Evolutionary conservation across 805 yeast species (phyloP).

Genomic region (Saccharomycopsis fibuligera): DNA sequence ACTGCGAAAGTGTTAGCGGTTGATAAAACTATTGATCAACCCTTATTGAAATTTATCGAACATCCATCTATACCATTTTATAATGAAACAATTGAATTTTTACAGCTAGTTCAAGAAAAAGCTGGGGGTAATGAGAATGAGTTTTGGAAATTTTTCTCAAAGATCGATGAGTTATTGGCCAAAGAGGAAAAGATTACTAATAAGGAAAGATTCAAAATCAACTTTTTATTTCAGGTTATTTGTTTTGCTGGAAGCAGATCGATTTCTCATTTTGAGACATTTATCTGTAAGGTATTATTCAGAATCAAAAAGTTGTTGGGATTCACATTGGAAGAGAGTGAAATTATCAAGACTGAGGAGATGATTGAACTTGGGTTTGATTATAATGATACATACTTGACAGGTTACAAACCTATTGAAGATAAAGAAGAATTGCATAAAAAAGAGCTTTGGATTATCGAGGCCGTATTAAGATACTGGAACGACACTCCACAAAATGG

Average conservation of each 20-base stretch:
- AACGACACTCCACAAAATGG: conserved; percentile 59
- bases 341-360: background rate
- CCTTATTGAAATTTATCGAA: conserved; percentile 24
- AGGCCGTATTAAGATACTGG: conserved; percentile 60
- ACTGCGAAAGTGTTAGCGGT: conserved; percentile 2
- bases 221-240: conserved; percentile 61
- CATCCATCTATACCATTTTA: conserved; percentile 30
- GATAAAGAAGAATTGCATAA: conserved; percentile 24
- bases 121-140: conserved; percentile 25
- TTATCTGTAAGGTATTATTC: conserved; percentile 35
- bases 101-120: conserved; percentile 7
- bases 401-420: background rate
- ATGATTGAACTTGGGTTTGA: background rate
- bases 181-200: conserved; percentile 23
- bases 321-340: conserved; percentile 21
- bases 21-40: conserved; percentile 25
- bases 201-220: conserved; percentile 43
- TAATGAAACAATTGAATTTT: conserved; percentile 31
- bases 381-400: conserved; percentile 11
- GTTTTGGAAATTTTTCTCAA: conserved; percentile 29
- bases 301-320: conserved; percentile 24
- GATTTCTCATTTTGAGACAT: conserved; percentile 64
- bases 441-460: conserved; percentile 38
- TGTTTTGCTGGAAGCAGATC: conserved; percentile 87
- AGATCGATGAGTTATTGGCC: conserved; percentile 27